phyloP scores from a whole-genome alignment of 148 eudicot species.

The Agrostemma githago region DNA sequence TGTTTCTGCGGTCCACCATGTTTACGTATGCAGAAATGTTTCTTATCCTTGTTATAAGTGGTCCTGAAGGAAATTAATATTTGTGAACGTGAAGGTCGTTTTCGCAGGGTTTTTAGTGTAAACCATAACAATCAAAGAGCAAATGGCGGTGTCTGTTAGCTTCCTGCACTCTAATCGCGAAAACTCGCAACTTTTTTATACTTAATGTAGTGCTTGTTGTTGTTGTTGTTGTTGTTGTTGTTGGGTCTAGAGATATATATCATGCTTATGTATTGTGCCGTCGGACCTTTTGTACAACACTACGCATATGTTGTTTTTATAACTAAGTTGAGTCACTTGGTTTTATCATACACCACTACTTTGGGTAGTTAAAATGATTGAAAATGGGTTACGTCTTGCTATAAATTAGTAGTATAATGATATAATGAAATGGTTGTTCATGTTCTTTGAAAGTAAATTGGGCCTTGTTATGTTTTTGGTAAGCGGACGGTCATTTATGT shows the following conservation, averaged over 20 bases:
- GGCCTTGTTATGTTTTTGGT: neutral
- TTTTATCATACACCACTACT: neutral
- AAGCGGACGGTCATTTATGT: neutral
- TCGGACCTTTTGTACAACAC: too few species aligned
- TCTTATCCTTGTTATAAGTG: neutral
- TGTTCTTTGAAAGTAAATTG: too few species aligned
- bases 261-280: neutral
- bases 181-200: neutral
- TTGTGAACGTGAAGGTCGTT: neutral
- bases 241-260: neutral
- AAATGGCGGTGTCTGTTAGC: neutral
- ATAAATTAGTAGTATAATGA: too few species aligned
- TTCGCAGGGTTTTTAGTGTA: neutral
- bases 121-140: neutral
- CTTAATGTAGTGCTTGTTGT: neutral
- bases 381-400: neutral
- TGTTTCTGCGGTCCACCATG: constrained; percentile 1
- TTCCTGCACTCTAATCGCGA: neutral
- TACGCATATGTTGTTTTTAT: too few species aligned
- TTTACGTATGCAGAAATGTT: neutral
- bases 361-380: neutral
- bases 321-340: too few species aligned
- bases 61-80: neutral
- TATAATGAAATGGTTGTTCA: too few species aligned
- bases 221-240: neutral